Evolutionary conservation across 2,329 filamentous ascomycete genomes (phyloP).

Genomic region (Cladosporium velox): DNA sequence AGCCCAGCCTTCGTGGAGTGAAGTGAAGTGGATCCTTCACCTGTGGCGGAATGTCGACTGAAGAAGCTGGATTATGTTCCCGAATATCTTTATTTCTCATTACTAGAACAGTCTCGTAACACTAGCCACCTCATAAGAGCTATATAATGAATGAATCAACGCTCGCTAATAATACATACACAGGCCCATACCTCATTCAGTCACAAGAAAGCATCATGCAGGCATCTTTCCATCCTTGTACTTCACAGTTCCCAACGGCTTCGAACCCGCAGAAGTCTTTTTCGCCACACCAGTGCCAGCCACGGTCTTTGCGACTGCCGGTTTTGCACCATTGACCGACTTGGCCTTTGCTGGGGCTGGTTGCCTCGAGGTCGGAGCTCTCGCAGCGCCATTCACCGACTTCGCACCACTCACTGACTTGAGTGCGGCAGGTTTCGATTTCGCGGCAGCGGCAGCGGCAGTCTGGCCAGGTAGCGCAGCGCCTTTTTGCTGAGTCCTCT

Average conservation of each 20-base stretch:
- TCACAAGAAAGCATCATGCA: background rate
- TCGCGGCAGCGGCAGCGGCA: constrained; percentile 12
- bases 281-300: constrained; percentile 6
- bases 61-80: background rate
- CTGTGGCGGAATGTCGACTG: background rate
- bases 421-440: constrained; percentile 7
- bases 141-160: background rate
- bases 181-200: background rate
- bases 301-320: constrained; percentile 12
- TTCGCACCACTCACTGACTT: constrained; percentile 7
- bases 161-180: constrained; percentile 11
- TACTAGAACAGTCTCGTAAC: background rate
- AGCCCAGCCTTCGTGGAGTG: background rate
- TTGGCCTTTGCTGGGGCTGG: constrained; percentile 14
- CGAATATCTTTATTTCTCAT: background rate
- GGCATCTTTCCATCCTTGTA: constrained; percentile 29
- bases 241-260: constrained; percentile 33
- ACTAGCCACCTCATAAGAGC: background rate
- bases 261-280: constrained; percentile 25
- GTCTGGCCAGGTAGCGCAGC: constrained; percentile 31
- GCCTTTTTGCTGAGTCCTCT: constrained; percentile 30
- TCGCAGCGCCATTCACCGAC: constrained; percentile 19
- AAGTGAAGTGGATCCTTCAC: background rate
- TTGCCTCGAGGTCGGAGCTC: constrained; percentile 14
- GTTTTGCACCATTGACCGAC: constrained; percentile 19